Evolutionary conservation across 495 filamentous ascomycete genomes (phyloP), one percentile per base, ranked within the genome.

Genomic region (Daldinia vernicosa): DNA sequence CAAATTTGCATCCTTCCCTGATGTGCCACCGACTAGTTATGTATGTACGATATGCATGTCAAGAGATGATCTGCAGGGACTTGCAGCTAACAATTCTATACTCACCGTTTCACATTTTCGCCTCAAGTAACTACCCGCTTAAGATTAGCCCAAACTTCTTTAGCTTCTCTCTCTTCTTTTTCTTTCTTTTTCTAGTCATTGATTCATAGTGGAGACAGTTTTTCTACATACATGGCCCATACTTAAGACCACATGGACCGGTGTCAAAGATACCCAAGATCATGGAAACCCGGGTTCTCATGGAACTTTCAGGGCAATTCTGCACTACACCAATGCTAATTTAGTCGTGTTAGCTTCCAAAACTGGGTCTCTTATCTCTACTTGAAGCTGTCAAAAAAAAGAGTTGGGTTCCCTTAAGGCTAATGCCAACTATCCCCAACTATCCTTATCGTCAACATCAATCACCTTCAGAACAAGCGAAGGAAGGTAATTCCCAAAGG

Each of bases 1-100:
- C 30, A 6, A 55, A 53, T 15, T 62, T 51, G 28, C 50, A 55
- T 55, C 45, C 47, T 39, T 30, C 50, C 61, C 9, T 60, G 26
- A 27, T 43, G 37, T 60, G 30, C 37, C 56, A 60, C 56, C 22
- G 33, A 33, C 50, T 50, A n/a, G n/a, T n/a, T n/a, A n/a, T n/a
- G n/a, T n/a, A 24, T 68, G 39, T 62, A 52, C 37, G 35, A 60
- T 67, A 68, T 72, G 69, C 64, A 72, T 55, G 60, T 64, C 64
- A 60, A 67, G 63, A 61, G 54, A 67, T 60, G 69, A 71, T 67
- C 51, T 71, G 60, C 69, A 71, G 69, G 69, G 59, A 63, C 63
- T 52, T 67, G 30, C 47, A 57, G 55, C 59, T 57, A 58, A 63
- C 47, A 67, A 28, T 54, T 67, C 45, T 72, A 45, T 33, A 62